Evolutionary conservation across 495 filamentous ascomycete genomes (phyloP), one percentile per base, ranked within the genome.

Genomic region (Mytilinidion resinicola): DNA sequence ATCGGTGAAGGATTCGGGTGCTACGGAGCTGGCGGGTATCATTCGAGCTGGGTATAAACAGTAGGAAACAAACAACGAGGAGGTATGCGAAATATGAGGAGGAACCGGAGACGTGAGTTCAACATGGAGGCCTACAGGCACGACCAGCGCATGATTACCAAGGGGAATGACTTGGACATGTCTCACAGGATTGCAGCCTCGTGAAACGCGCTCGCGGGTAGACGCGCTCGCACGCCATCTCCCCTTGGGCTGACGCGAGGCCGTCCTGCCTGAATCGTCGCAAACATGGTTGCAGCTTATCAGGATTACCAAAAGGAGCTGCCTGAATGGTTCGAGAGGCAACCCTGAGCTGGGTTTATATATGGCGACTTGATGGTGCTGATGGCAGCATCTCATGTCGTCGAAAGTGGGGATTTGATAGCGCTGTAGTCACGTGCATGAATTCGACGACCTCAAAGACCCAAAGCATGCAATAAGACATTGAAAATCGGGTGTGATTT

Each of bases 181-280:
- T 30, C 25, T 30, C 25, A 30, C 25, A 30, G 25, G 3, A 3
- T 30, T 30, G 25, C 3, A 30, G 25, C 25, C 25, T n/a, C 7
- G 15, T 46, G 42, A 46, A 15, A 46, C 42, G 14, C 14, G 42
- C 5, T 46, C 15, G 15, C 12, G 7, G 42, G 20, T 7, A 46
- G 42, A n/a, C 12, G 42, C 42, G 42, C 42, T 46, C 42, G 42
- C 42, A 46, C 42, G 42, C 42, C 42, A 46, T 46, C 42, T 17
- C 8, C 42, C 42, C 42, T 46, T n/a, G 14, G n/a, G n/a, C 20
- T 46, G 7, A 15, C 42, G 42, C 15, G 42, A 9, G 12, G 42
- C 42, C 14, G 42, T 46, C 25, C 25, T 30, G 25, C 25, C 25
- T 30, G 25, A 30, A 30, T 30, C 25, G 25, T 30, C 25, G 25